Base-by-base conservation (phyloP, 1,139 yeast species). In the Insectozyma bohioensis region DNA sequence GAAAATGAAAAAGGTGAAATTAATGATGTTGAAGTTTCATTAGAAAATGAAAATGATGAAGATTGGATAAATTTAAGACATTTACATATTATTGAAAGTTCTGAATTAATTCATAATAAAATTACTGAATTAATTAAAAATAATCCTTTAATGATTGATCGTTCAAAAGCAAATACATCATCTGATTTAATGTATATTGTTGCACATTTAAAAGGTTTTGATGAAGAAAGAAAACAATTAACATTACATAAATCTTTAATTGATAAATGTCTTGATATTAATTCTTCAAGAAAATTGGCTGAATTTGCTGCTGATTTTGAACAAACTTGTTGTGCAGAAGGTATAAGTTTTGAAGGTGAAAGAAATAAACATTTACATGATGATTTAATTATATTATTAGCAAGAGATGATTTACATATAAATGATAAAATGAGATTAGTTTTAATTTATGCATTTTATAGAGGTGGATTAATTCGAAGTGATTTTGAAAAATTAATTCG, bases 391-490 rank as follows among this genome's bases (percentile, higher is more conserved):
- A 70, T 64, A 4, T 54, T 80, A 22, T 62, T 90, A 24, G 75
- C 77, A 14, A 60, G 80, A 43, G 64, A 71, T 34, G 70, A 67
- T 32, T 63, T 78, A 32, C 67, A 63, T 16, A 64, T 70, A 14
- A 69, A 73, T 29, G 94, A 87, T 48, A 86, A 86, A 51, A 67
- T 87, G 43, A 73, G 98, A 41, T 66, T 85, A 27, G 74, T 92
- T n/a, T 65, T 86, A 19, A 63, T 85, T 4, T 92, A 92, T 56
- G 84, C 90, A 1, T 58, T 88, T 24, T 85, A 80, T 56, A 71
- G 97, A 45, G 92, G 94, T 4, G 98, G 99, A 0, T 64, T 92
- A 18, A 70, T 86, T 12, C 83, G 80, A 45, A 56, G 70, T 6
- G 99, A 92, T 61, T 77, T 84, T 44, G 61, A 65, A 33, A 88